These are phyloP conservation scores for Vigna angularis DNA, from an alignment of 306 rosid genomes.

Conservation along the genomic window DNA sequence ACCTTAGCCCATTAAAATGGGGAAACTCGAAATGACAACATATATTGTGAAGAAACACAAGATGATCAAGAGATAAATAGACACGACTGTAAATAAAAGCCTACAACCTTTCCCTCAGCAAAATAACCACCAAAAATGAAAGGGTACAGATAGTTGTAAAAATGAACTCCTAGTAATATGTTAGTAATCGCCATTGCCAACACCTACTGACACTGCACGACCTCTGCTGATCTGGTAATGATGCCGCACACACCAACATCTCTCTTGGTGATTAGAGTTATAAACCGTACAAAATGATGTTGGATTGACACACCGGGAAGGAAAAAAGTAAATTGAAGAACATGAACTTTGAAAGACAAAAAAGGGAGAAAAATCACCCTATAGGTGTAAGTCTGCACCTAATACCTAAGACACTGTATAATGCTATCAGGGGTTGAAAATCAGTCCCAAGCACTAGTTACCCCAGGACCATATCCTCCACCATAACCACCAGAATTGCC, in stretches of 20 bases:
- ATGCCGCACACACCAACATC: slow-evolving; percentile 48
- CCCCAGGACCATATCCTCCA: slow-evolving; percentile 79
- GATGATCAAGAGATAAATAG: slow-evolving; percentile 52
- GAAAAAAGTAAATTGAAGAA: slow-evolving; percentile 43
- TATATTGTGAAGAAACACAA: slow-evolving; percentile 53
- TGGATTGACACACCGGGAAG: slow-evolving; percentile 51
- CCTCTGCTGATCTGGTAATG: slow-evolving; percentile 58
- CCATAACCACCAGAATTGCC: slow-evolving; percentile 68
- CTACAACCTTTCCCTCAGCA: slow-evolving; percentile 60
- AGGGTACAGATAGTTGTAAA: slow-evolving; percentile 41
- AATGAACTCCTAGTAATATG: slow-evolving; percentile 59
- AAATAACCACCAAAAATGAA: slow-evolving; percentile 48
- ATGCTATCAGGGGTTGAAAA: slow-evolving; percentile 45
- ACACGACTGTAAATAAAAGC: slow-evolving; percentile 47
- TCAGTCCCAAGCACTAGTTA: slow-evolving; percentile 84
- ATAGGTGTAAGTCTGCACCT: slow-evolving; percentile 54
- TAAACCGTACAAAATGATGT: slow-evolving; percentile 46
- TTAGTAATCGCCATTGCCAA: slow-evolving; percentile 61
- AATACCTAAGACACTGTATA: slow-evolving; percentile 53
- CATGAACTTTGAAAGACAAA: slow-evolving; percentile 29
- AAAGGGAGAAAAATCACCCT: slow-evolving; percentile 41
- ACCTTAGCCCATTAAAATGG: slow-evolving; percentile 48
- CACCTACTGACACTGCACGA: slow-evolving; percentile 61
- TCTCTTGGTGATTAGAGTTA: slow-evolving; percentile 36
- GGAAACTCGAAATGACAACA: slow-evolving; percentile 50